phyloP scores from a whole-genome alignment of 2,329 filamentous ascomycete species.

The Kalaharituber pfeilii region DNA sequence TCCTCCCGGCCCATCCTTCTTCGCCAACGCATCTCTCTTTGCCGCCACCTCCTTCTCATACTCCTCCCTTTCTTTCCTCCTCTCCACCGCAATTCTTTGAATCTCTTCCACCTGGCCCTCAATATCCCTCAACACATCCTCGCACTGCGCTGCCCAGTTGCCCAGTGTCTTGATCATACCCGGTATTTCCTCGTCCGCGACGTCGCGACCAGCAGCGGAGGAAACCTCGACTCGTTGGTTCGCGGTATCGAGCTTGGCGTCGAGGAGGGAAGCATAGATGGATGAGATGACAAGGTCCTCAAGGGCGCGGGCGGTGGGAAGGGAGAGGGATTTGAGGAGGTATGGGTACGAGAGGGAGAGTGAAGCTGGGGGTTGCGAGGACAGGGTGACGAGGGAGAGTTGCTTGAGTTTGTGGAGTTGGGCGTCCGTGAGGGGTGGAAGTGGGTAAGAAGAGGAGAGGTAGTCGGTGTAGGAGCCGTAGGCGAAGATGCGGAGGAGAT shows the following conservation, averaged over 20 bases:
- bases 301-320: slow-evolving; percentile 50
- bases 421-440: slow-evolving; percentile 53
- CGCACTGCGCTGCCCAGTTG: slow-evolving; percentile 65
- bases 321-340: slow-evolving; percentile 48
- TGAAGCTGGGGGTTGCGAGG: slow-evolving; percentile 42
- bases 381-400: slow-evolving; percentile 70
- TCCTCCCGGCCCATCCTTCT: slow-evolving; percentile 14
- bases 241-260: slow-evolving; percentile 66
- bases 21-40: slow-evolving; percentile 16
- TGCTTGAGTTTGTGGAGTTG: slow-evolving; percentile 79
- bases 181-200: slow-evolving; percentile 50
- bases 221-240: slow-evolving; percentile 58
- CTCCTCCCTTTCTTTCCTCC: slow-evolving; percentile 36
- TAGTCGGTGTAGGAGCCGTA: slow-evolving; percentile 80
- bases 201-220: slow-evolving; percentile 69
- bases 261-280: slow-evolving; percentile 69
- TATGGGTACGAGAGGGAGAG: slow-evolving; percentile 53
- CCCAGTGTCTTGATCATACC: slow-evolving; percentile 49
- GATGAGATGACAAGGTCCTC: slow-evolving; percentile 75
- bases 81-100: slow-evolving; percentile 38
- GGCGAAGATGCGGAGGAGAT: slow-evolving; percentile 71
- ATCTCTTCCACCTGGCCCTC: slow-evolving; percentile 57
- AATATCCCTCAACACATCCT: slow-evolving; percentile 52
- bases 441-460: slow-evolving; percentile 30
- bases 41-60: slow-evolving; percentile 34